Conservation (phyloP, 495 filamentous ascomycete genomes). For the Trichocladium antarcticum region DNA sequence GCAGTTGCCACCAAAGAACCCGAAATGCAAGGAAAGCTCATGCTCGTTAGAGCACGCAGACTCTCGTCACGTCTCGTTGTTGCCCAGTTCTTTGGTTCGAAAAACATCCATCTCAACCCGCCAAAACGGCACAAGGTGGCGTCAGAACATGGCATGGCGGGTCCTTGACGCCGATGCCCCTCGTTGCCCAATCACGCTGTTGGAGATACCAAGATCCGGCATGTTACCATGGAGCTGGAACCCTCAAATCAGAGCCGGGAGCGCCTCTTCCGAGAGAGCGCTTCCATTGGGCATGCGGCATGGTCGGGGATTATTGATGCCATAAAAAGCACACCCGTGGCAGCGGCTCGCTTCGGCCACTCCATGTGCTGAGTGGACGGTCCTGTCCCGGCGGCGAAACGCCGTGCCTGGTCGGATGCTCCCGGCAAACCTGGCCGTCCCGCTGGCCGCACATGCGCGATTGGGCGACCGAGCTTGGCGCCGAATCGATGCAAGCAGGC, state of each 20-base stretch:
- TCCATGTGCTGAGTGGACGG: not conserved
- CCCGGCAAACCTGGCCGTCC: not conserved
- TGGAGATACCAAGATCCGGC: not conserved
- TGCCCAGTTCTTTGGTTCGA: no score
- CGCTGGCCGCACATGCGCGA: constrained; percentile 1
- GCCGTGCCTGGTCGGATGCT: not conserved
- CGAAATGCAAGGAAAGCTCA: no score
- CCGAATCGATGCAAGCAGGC: constrained; percentile 6
- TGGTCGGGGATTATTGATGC: not conserved
- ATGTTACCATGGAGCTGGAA: not conserved
- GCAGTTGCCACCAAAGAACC: no score
- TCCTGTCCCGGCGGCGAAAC: not conserved
- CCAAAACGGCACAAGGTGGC: no score
- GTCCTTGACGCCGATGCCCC: no score
- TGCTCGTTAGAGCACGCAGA: no score
- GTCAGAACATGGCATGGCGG: no score
- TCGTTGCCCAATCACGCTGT: no score
- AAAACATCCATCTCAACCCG: no score
- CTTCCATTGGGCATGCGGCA: not conserved
- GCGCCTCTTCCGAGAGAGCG: not conserved
- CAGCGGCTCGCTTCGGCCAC: not conserved
- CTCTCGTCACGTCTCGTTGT: no score
- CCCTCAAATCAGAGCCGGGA: not conserved
- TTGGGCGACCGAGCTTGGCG: constrained; percentile 13
- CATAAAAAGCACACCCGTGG: not conserved